Percentiles rank a stretch among this genome's conserved stretches.
phyloP scores from a whole-genome alignment of 768 basidiomycete genomes.

The Boletellus ananiceps region DNA sequence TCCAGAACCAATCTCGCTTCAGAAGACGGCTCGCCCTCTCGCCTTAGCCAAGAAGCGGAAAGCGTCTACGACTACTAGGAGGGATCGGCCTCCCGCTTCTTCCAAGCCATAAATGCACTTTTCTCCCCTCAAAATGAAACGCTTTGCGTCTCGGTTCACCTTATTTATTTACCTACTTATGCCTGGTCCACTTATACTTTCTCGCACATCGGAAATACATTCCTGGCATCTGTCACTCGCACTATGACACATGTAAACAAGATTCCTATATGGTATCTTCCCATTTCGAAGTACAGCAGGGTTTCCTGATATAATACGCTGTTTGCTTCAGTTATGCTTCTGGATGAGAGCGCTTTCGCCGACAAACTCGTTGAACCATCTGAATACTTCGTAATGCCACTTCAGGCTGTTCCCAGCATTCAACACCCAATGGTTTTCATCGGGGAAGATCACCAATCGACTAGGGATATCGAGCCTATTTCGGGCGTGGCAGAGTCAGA shows the following conservation, averaged over 20 bases:
- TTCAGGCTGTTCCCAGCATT: slow-evolving; percentile 82
- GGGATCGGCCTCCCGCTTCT: slow-evolving; percentile 4
- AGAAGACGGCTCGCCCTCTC: slow-evolving; percentile 6
- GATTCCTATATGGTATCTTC: background rate
- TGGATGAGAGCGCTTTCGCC: slow-evolving; percentile 28
- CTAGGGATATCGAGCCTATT: slow-evolving; percentile 64
- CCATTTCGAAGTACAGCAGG: background rate
- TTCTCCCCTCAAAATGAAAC: background rate
- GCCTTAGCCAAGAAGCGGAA: slow-evolving; percentile 22
- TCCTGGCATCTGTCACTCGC: background rate
- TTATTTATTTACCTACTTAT: slow-evolving; percentile 15
- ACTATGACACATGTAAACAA: slow-evolving; percentile 3
- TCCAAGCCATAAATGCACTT: slow-evolving; percentile 7
- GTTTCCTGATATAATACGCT: background rate
- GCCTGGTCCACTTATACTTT: slow-evolving; percentile 1
- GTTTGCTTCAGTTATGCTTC: slow-evolving; percentile 10
- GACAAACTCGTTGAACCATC: slow-evolving; percentile 77
- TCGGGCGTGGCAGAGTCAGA: background rate
- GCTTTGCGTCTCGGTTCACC: background rate
- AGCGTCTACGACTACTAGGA: slow-evolving; percentile 7
- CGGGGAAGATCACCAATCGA: slow-evolving; percentile 78
- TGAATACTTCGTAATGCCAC: slow-evolving; percentile 94
- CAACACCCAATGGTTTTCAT: slow-evolving; percentile 92
- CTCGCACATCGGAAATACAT: slow-evolving; percentile 10
- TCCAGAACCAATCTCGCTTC: slow-evolving; percentile 1